Percentiles rank a stretch among this genome's conserved stretches.
phyloP scores from a whole-genome alignment of 108 stramenopile genomes.

The Thalassiosira profunda region DNA sequence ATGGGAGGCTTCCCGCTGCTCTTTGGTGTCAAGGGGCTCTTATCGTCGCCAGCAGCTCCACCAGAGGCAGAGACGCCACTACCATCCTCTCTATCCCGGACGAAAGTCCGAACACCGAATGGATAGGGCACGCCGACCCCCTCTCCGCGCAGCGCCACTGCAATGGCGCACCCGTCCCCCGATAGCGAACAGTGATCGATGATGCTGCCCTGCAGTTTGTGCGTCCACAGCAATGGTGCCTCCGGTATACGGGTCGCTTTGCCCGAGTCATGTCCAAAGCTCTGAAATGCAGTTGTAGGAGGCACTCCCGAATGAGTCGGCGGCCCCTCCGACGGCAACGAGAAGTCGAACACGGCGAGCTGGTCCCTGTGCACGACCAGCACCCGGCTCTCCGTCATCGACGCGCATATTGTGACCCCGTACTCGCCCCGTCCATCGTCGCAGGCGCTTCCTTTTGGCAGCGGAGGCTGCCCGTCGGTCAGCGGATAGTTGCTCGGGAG shows the following conservation, averaged over 20 bases:
- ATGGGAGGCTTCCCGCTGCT: conserved; percentile 22
- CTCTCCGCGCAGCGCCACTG: conserved; percentile 54
- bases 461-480: conserved; percentile 11
- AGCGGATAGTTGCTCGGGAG: no score
- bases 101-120: conserved; percentile 69
- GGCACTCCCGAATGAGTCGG: no score
- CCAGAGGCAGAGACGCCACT: conserved; percentile 5
- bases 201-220: conserved; percentile 41
- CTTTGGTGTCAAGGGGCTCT: neutral
- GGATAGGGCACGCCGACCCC: conserved; percentile 54
- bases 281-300: no score
- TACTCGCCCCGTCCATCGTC: conserved; percentile 16
- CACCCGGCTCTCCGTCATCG: conserved; percentile 32
- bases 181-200: conserved; percentile 65
- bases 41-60: conserved; percentile 12
- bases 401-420: conserved; percentile 32
- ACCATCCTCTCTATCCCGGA: conserved; percentile 66
- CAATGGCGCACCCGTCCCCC: conserved; percentile 81
- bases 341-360: conserved; percentile 68
- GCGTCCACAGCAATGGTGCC: conserved; percentile 78
- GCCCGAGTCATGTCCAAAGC: no score
- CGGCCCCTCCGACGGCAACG: conserved; percentile 7
- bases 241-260: no score
- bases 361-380: conserved; percentile 75
- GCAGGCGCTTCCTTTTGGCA: conserved; percentile 42